These are phyloP conservation scores for Pseudogymnoascus sp. DNA, from an alignment of 2,329 filamentous ascomycete species.

Conservation along the genomic window DNA sequence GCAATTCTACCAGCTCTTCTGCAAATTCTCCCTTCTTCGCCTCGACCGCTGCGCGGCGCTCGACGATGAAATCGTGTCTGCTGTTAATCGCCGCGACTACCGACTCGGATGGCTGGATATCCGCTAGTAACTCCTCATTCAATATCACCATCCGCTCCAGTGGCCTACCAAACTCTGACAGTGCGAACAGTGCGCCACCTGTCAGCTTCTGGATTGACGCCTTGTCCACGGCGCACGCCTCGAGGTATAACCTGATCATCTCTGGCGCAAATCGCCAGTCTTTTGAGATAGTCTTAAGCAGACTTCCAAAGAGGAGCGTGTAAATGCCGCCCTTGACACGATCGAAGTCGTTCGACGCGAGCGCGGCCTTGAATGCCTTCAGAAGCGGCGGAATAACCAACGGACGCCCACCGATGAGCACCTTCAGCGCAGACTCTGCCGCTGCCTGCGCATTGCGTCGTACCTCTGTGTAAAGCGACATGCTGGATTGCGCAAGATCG, in stretches of 20 bases:
- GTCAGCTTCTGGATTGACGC: conserved; percentile 88
- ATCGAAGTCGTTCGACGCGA: conserved; percentile 74
- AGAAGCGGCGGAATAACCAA: conserved; percentile 86
- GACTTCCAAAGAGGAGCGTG: conserved; percentile 77
- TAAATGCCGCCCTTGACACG: conserved; percentile 94
- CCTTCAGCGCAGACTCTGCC: conserved; percentile 87
- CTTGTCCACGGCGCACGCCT: conserved; percentile 84
- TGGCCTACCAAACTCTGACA: conserved; percentile 87
- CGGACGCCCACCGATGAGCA: conserved; percentile 76
- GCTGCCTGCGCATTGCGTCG: conserved; percentile 88
- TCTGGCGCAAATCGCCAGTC: conserved; percentile 94
- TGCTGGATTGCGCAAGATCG: conserved; percentile 80
- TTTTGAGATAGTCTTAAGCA: conserved; percentile 77
- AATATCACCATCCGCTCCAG: conserved; percentile 80
- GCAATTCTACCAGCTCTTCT: conserved; percentile 69
- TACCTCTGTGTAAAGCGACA: conserved; percentile 90
- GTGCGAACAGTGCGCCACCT: conserved; percentile 68
- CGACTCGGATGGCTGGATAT: conserved; percentile 60
- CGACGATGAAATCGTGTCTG: conserved; percentile 65
- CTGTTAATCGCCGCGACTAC: conserved; percentile 47
- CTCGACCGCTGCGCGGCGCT: conserved; percentile 71
- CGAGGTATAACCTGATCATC: conserved; percentile 83
- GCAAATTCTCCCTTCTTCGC: conserved; percentile 73
- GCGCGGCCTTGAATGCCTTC: conserved; percentile 65
- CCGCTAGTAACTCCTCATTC: conserved; percentile 60